These are phyloP conservation scores for Lasiodiplodia gonubiensis DNA, from an alignment of 2,329 filamentous ascomycete genomes.

Conservation along the genomic window DNA sequence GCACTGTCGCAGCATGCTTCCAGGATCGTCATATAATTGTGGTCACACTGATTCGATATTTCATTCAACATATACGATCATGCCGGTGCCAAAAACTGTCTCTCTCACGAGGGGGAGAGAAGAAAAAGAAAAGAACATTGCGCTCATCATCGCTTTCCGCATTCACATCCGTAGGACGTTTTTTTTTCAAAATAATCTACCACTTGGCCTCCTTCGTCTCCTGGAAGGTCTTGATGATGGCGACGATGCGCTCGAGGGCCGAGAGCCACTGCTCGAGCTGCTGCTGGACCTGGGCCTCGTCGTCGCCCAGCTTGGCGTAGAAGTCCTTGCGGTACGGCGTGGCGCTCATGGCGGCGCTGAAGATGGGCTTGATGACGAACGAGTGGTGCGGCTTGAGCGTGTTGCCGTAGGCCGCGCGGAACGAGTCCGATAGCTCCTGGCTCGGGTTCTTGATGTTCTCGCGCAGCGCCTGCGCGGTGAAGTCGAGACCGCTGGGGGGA, in stretches of 20 bases:
- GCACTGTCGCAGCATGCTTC: background rate
- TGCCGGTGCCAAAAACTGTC: background rate
- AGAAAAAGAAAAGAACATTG: background rate
- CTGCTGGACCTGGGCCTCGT: constrained; percentile 65
- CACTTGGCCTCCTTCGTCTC: constrained; percentile 29
- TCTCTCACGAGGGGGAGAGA: background rate
- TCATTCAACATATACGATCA: background rate
- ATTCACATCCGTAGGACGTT: too few relatives aligned
- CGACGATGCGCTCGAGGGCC: constrained; percentile 78
- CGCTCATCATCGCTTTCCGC: background rate
- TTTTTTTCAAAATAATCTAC: constrained; percentile 15
- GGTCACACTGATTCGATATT: background rate
- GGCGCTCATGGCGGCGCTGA: constrained; percentile 89
- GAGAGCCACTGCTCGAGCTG: constrained; percentile 74
- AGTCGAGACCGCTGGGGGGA: constrained; percentile 78
- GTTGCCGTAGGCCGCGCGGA: constrained; percentile 80
- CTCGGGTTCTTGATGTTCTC: constrained; percentile 71
- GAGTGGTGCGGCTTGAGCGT: constrained; percentile 93
- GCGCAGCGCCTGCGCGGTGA: constrained; percentile 83
- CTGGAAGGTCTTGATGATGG: constrained; percentile 71
- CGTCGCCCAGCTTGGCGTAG: constrained; percentile 80
- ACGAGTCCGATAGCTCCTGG: constrained; percentile 84
- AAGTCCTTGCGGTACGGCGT: constrained; percentile 94
- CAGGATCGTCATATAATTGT: background rate
- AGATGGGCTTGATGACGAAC: constrained; percentile 88